phyloP scores from a whole-genome alignment of 306 rosid species.

The Glycine soja region DNA sequence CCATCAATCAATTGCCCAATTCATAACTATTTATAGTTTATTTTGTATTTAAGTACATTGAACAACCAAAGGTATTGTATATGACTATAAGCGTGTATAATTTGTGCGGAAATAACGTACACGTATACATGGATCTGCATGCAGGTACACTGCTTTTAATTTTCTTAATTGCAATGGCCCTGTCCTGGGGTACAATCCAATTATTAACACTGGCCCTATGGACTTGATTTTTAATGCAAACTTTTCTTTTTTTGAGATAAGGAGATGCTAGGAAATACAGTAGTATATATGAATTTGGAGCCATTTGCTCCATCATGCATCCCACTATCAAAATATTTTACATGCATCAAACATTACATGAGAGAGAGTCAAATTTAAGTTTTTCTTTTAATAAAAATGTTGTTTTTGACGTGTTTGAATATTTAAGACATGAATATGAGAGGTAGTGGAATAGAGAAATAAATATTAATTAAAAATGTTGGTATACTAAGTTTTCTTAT shows the following conservation, averaged over 20 bases:
- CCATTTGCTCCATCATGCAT: background rate
- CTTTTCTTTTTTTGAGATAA: background rate
- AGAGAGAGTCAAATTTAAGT: background rate
- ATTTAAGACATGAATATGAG: too few relatives aligned
- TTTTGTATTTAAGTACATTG: background rate
- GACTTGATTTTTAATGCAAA: background rate
- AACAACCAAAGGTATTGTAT: background rate
- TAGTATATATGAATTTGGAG: background rate
- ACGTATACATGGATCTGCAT: background rate
- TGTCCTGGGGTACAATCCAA: background rate
- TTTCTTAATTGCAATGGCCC: constrained; percentile 32
- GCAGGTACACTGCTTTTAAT: constrained; percentile 16
- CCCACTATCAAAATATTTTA: background rate
- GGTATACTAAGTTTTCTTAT: too few relatives aligned
- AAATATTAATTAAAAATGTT: too few relatives aligned
- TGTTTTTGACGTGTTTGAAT: too few relatives aligned
- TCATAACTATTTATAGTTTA: background rate
- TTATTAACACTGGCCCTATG: background rate
- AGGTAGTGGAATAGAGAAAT: too few relatives aligned
- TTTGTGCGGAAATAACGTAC: background rate
- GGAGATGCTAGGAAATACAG: background rate
- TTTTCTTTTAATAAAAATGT: too few relatives aligned
- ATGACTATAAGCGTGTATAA: background rate
- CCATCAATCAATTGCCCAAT: background rate
- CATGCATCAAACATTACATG: background rate